Evolutionary conservation across 345 rosid species (phyloP).

Genomic region (Linum tenue): DNA sequence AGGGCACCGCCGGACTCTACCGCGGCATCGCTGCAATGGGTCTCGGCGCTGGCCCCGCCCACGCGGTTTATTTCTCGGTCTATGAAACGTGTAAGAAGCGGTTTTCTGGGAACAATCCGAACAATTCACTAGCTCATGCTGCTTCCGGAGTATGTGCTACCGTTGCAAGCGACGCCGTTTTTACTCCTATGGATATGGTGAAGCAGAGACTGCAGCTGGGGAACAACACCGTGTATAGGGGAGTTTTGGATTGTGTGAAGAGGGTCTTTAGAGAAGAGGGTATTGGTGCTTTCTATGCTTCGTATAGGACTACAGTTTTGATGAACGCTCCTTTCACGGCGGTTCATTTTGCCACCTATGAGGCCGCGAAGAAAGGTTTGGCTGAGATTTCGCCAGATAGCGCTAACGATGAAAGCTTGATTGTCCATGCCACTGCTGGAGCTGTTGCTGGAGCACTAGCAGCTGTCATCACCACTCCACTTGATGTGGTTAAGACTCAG

Average conservation of each 20-base stretch:
- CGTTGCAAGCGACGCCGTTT: constrained; percentile 81
- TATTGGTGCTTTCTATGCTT: constrained; percentile 74
- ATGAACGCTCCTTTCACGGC: constrained; percentile 98
- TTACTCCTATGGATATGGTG: constrained; percentile 98
- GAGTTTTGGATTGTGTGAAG: constrained; percentile 70
- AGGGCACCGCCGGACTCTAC: constrained; percentile 66
- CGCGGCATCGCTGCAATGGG: constrained; percentile 98
- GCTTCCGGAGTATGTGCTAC: constrained; percentile 87
- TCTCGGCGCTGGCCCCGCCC: constrained; percentile 99
- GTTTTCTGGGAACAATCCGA: constrained; percentile 57
- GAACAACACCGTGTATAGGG: constrained; percentile 41
- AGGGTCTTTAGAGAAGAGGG: constrained; percentile 78
- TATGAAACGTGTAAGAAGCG: constrained; percentile 70
- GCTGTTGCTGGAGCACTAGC: constrained; percentile 93
- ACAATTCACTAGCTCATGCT: constrained; percentile 74
- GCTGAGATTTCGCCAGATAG: constrained; percentile 65
- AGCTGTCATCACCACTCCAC: constrained; percentile 71
- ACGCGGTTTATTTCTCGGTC: constrained; percentile 88
- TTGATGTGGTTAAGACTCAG: constrained; percentile 92
- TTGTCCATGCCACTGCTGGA: constrained; percentile 92
- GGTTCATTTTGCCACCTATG: constrained; percentile 84
- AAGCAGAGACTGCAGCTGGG: constrained; percentile 92
- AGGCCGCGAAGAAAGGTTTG: constrained; percentile 70
- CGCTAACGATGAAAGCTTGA: constrained; percentile 54
- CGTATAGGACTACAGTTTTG: constrained; percentile 84